A percentile compares a stretch with the other conserved stretches of the same genome.
These are phyloP conservation scores for Effrenium voratum DNA, from an alignment of 73 alveolate genomes.

Conservation along the genomic window DNA sequence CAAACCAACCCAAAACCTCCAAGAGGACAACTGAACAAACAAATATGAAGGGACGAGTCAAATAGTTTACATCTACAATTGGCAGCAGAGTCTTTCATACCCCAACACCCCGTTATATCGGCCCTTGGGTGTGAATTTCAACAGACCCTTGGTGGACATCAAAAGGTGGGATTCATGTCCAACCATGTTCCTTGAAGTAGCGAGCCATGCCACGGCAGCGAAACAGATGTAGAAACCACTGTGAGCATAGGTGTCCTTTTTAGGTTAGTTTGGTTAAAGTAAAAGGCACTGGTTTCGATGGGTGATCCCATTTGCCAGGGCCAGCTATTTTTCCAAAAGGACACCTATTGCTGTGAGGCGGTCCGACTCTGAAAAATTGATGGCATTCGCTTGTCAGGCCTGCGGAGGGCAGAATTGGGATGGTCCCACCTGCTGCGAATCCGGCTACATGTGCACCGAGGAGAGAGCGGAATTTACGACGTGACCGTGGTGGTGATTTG, in stretches of 20 bases:
- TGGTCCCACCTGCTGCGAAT: conserved; percentile 78
- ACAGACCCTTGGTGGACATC: no score
- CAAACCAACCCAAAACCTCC: no score
- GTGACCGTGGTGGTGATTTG: neutral
- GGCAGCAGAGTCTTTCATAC: no score
- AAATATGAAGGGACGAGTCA: no score
- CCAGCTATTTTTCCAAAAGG: neutral
- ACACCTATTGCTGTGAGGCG: neutral
- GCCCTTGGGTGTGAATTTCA: no score
- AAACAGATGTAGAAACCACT: neutral
- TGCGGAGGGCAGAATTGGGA: conserved; percentile 93
- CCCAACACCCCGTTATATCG: no score
- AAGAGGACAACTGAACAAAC: no score
- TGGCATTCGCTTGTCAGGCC: conserved; percentile 39
- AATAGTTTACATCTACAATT: no score
- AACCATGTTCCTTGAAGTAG: no score
- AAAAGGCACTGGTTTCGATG: neutral
- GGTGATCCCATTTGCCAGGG: neutral
- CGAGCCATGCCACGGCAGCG: neutral
- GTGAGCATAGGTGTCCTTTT: neutral
- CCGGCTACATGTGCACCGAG: conserved; percentile 39
- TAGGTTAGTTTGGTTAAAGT: neutral
- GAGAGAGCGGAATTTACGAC: neutral
- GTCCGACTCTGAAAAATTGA: neutral
- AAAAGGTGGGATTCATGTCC: no score